Base-by-base conservation (phyloP, 2,329 filamentous ascomycete genomes). In the Aspergillus versicolor region DNA sequence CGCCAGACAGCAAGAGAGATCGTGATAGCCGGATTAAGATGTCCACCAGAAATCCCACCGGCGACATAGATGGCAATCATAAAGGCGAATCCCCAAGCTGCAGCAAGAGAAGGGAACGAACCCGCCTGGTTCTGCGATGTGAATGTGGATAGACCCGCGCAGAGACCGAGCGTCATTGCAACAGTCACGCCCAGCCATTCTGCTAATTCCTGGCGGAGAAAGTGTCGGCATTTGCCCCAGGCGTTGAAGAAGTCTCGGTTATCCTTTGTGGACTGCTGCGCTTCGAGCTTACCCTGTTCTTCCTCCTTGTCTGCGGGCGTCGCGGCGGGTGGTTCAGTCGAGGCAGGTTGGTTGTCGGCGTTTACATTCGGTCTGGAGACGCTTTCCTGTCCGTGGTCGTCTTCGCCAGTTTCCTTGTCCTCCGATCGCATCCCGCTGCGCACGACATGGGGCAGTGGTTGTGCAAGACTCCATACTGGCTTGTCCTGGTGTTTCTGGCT, bases 391-490 rank as follows among this genome's bases (percentile, higher is more conserved):
- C 30, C 32, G 17, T 32, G 24, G 44, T 15, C 17, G 24, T 48
- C 22, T 3, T 24, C 3, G 0, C 15, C 15, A 2, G 22, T 15
- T 3, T 27, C 21, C 15, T 44, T 24, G 3, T 24, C 15, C 42
- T 44, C 24, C 4, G 7, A 6, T 1, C 30, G n/a, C 30, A 17
- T n/a, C 3, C 30, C 15, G 5, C 75, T 73, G 22, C 81, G 73
- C 17, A 83, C 71, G 0, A 82, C 79, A 54, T 78, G 78, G 12
- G 80, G 81, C 5, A 82, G 67, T 1, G 81, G 80, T 59, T 80
- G 77, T 1, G 79, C 79, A 37, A 83, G 64, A 59, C 79, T 76
- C 75, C 81, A 83, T 41, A 82, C 73, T 3, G 80, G 80, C 5
- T 63, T 61, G 5, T 79, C 75, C 1, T 30, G 27, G 27, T 73